These are phyloP conservation scores for Borealophlyctis nickersoniae DNA, from an alignment of 192 early-diverging fungal genomes.

Conservation along the genomic window DNA sequence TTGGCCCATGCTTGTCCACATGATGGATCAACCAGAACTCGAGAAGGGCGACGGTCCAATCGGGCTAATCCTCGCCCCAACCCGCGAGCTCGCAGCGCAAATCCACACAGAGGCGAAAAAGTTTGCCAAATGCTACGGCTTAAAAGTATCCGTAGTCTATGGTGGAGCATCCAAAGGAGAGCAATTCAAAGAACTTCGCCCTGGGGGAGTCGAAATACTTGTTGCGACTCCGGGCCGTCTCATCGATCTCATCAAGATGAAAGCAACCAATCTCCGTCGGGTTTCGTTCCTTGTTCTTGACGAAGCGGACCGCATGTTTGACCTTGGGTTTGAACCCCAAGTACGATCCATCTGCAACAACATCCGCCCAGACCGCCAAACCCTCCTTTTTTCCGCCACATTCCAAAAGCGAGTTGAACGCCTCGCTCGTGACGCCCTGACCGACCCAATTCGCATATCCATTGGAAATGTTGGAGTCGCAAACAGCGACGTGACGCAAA, in stretches of 20 bases:
- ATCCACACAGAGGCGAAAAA: slow-evolving; percentile 77
- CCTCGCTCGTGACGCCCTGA: slow-evolving; percentile 68
- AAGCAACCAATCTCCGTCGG: slow-evolving; percentile 74
- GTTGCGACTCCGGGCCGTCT: slow-evolving; percentile 82
- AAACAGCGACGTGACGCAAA: slow-evolving; percentile 76
- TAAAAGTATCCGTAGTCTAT: slow-evolving; percentile 66
- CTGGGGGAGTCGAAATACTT: slow-evolving; percentile 69
- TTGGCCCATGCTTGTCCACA: slow-evolving; percentile 79
- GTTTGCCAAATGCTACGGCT: slow-evolving; percentile 71
- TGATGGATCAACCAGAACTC: slow-evolving; percentile 79
- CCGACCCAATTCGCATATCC: slow-evolving; percentile 69
- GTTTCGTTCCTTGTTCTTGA: slow-evolving; percentile 59
- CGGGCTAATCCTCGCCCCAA: slow-evolving; percentile 75
- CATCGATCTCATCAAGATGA: slow-evolving; percentile 87
- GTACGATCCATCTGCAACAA: slow-evolving; percentile 76
- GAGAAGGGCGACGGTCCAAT: slow-evolving; percentile 77
- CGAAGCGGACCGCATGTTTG: slow-evolving; percentile 57
- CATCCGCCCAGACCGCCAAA: slow-evolving; percentile 79
- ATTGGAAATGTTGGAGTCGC: slow-evolving; percentile 68
- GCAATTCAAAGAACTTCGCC: slow-evolving; percentile 76
- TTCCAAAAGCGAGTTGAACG: slow-evolving; percentile 69
- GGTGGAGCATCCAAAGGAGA: slow-evolving; percentile 81
- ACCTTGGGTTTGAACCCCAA: slow-evolving; percentile 66
- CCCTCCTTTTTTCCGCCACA: slow-evolving; percentile 77
- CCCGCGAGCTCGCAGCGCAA: slow-evolving; percentile 74